A percentile compares a stretch with the other conserved stretches of the same genome.
Conservation (phyloP, 2,329 filamentous ascomycete species). For the Fusarium subtropicale region DNA sequence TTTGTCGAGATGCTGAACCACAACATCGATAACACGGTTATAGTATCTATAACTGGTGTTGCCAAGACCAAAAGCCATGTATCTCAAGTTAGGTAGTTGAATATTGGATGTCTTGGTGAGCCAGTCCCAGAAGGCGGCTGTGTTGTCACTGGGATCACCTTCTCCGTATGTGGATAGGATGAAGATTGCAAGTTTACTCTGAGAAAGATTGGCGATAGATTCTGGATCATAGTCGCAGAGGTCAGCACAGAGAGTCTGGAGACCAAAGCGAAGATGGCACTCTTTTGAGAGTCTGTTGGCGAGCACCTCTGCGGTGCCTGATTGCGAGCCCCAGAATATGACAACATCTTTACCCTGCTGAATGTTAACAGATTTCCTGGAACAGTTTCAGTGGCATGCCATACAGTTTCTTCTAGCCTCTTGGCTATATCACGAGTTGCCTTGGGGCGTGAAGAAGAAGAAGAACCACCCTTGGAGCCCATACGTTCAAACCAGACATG, state of each 20-base stretch:
- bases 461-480: constrained; percentile 48
- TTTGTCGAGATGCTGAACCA: constrained; percentile 41
- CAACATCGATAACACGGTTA: constrained; percentile 51
- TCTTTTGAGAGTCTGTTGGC: constrained; percentile 90
- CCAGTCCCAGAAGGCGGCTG: constrained; percentile 49
- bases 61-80: constrained; percentile 54
- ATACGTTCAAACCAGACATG: constrained; percentile 63
- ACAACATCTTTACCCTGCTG: constrained; percentile 80
- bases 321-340: constrained; percentile 95
- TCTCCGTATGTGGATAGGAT: constrained; percentile 56
- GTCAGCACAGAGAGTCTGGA: constrained; percentile 84
- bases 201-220: constrained; percentile 48
- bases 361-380: not conserved
- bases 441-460: constrained; percentile 41
- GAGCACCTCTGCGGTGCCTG: constrained; percentile 94
- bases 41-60: constrained; percentile 56
- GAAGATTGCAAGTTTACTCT: constrained; percentile 50
- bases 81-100: constrained; percentile 45
- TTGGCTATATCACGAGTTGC: constrained; percentile 59
- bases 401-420: constrained; percentile 49
- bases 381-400: not conserved
- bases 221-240: constrained; percentile 60
- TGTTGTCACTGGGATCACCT: constrained; percentile 56
- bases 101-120: constrained; percentile 33
- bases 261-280: constrained; percentile 85